Conservation (phyloP, 2,329 filamentous ascomycete species). For the Zarea fungicola region DNA sequence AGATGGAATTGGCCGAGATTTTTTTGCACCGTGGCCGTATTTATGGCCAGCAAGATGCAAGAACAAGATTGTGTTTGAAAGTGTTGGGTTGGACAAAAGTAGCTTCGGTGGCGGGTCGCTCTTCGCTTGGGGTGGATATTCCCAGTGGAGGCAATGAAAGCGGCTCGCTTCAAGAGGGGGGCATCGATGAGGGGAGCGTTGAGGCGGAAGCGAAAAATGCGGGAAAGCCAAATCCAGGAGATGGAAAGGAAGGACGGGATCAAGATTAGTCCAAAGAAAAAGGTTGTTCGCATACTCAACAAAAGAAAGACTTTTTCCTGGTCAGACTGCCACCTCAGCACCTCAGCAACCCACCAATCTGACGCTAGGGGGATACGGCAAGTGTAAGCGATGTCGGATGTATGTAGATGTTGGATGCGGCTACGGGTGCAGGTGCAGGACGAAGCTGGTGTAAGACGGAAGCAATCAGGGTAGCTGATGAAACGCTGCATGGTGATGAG, state of each 20-base stretch:
- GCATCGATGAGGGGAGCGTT: neutral
- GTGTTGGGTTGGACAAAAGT: conserved; percentile 2
- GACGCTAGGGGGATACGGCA: conserved; percentile 3
- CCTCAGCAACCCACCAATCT: no score
- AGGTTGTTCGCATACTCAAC: neutral
- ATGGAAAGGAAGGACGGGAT: neutral
- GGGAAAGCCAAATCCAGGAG: no score
- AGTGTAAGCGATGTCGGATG: conserved; percentile 13
- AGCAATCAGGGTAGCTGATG: neutral
- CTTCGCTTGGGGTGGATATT: neutral
- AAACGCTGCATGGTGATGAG: conserved; percentile 5
- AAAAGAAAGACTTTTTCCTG: neutral
- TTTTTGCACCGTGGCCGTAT: neutral
- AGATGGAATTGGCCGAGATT: neutral
- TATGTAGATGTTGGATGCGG: conserved; percentile 6
- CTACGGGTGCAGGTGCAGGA: conserved; percentile 1
- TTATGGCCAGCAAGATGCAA: neutral
- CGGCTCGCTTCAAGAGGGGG: no score
- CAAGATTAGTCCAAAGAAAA: neutral
- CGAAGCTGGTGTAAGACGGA: conserved; percentile 4
- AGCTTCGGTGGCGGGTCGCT: conserved; percentile 3
- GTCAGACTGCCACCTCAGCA: neutral
- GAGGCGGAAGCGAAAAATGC: no score
- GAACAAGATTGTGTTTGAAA: neutral
- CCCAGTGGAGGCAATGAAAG: conserved; percentile 2